Base-by-base conservation (phyloP, 805 yeast species). In the Saccharomycopsis vini region DNA sequence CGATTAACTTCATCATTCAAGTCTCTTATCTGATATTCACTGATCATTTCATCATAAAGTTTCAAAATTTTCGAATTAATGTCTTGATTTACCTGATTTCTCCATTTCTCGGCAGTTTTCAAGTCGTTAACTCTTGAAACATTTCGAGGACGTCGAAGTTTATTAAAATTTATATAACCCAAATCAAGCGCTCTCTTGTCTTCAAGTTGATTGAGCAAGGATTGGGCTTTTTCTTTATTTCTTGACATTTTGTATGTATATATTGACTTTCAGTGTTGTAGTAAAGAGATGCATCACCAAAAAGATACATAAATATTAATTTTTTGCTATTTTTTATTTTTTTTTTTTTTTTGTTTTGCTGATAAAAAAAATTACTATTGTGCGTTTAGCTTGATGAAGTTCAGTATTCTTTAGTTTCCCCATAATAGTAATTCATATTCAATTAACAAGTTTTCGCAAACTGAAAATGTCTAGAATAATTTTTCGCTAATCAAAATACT, bases 181-280 rank as follows among this genome's bases (percentile, higher is more conserved):
- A 69, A 61, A 34, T 76, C 76, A 35, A 66, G 72, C 4, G 77
- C 79, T 55, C 75, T 75, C 49, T 73, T 75, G 35, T 74, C 80
- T 41, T 81, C 80, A 56, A 69, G 79, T 39, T 87, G 66, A 52
- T 74, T 75, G 44, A 85, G 71, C 42, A 79, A 71, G 0, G 88
- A 74, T 57, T 81, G 83, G 3, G 90, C 80, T 55, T 79, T 82
- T 53, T 86, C 94, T 29, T 72, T 71, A 56, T 83, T 83, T 49
- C 92, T 64, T 28, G 92, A 81, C 95, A 85, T 84, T 21, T 13
- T 26, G 12, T n/a, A n/a, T n/a, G n/a, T n/a, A n/a, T n/a, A n/a
- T n/a, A n/a, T n/a, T n/a, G n/a, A n/a, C n/a, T n/a, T n/a, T n/a
- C n/a, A n/a, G n/a, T n/a, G n/a, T n/a, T n/a, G n/a, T n/a, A n/a